Evolutionary conservation across 129 eudicot genomes (phyloP), one percentile per base, ranked within the genome.

Genomic region (Chrysanthemum seticuspe): DNA sequence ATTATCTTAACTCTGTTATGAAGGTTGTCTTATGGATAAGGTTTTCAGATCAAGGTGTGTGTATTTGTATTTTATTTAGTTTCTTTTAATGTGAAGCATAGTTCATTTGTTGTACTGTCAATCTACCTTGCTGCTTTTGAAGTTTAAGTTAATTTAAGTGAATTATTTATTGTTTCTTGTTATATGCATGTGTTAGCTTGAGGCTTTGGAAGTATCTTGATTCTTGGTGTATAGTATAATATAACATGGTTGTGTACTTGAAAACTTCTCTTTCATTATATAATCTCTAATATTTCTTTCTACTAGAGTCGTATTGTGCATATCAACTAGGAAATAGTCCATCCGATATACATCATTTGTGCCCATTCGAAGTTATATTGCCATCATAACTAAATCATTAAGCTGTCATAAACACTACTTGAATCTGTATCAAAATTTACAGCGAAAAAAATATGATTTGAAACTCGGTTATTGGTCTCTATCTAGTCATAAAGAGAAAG

Each of bases 11-110:
- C 63, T 70, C 81, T 70, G 62, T 70, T 27, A 34, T 16, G 18
- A 54, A 44, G 51, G 52, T 15, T 44, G 51, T 71, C 44, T 70
- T 70, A n/a, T 78, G 82, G 82, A 78, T 71, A 78, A 25, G 77
- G 67, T 71, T 63, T 34, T 50, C 25, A 51, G 29, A 70, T 70
- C 59, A 66, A 65, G 18, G 50, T 65, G 73, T 23, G 34, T 47
- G 59, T 51, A 67, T 54, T 75, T 55, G 27, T 75, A 14, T 45
- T 6, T 13, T n/a, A 31, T 68, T 58, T 18, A 58, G 3, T 49
- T 49, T 75, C 31, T 54, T 53, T 21, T 27, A 58, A 57, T 47
- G 3, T 68, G 40, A 58, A 67, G 13, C n/a, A 66, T 55, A 67
- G 61, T 67, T 23, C 12, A 23, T 54, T 23, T 63, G 51, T 34